A percentile compares a stretch with the other conserved stretches of the same genome.
Evolutionary conservation across 2,329 filamentous ascomycete species (phyloP).

Genomic region (Chaetomiaceae sp.): DNA sequence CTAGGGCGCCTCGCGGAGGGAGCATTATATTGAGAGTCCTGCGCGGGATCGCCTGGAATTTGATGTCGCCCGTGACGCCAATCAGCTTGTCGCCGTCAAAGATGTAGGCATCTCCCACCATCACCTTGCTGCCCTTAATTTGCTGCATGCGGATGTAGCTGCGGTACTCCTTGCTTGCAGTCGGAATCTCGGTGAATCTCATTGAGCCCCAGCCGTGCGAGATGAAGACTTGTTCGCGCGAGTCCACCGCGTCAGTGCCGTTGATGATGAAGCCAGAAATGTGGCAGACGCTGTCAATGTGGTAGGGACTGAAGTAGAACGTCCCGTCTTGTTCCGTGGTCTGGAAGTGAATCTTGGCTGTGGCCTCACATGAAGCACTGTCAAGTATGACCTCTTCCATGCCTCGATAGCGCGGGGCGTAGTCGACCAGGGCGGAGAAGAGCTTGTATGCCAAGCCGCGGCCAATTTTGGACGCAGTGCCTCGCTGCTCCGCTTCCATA

Average conservation of each 20-base stretch:
- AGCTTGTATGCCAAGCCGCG: conserved; percentile 76
- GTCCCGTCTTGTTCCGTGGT: conserved; percentile 44
- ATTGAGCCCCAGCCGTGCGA: conserved; percentile 57
- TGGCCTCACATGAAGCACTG: conserved; percentile 42
- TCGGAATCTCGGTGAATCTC: conserved; percentile 44
- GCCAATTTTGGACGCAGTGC: conserved; percentile 67
- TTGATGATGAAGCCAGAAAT: conserved; percentile 57
- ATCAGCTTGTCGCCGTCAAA: conserved; percentile 50
- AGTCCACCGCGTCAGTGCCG: conserved; percentile 50
- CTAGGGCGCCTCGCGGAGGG: conserved; percentile 51
- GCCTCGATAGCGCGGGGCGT: conserved; percentile 49
- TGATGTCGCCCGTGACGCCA: conserved; percentile 51
- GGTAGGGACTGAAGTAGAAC: conserved; percentile 55
- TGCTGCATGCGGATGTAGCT: conserved; percentile 57
- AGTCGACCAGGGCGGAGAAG: conserved; percentile 54
- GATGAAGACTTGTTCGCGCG: conserved; percentile 51
- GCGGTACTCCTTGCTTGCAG: conserved; percentile 45
- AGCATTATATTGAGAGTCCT: conserved; percentile 63
- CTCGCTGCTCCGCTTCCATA: conserved; percentile 56
- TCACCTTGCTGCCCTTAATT: conserved; percentile 47
- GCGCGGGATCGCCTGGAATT: conserved; percentile 64
- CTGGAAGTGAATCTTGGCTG: conserved; percentile 43
- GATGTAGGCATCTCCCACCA: conserved; percentile 51
- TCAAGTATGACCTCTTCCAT: conserved; percentile 57
- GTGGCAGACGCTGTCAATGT: conserved; percentile 56